Evolutionary conservation across 768 basidiomycete genomes (phyloP).

Genomic region (Imleria badia): DNA sequence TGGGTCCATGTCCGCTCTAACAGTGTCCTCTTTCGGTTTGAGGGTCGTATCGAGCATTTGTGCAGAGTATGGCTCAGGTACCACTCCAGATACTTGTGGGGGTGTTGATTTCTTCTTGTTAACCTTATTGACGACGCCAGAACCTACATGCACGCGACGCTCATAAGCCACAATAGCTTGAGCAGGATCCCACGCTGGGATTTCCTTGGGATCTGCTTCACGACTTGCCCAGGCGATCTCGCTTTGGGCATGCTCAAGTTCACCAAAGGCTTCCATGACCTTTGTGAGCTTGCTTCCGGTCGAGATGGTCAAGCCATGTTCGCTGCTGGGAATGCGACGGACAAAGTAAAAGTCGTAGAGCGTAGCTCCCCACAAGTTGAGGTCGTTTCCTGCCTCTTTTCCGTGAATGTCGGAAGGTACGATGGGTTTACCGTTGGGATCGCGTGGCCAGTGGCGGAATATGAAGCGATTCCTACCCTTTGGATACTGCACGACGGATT

Average conservation of each 20-base stretch:
- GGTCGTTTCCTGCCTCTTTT: slow-evolving; percentile 22
- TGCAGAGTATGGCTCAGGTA: neutral
- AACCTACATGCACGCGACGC: neutral
- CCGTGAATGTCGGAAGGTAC: slow-evolving; percentile 9
- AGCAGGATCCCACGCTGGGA: slow-evolving; percentile 16
- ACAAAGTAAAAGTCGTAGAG: slow-evolving; percentile 30
- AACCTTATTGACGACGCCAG: neutral
- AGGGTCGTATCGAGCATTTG: neutral
- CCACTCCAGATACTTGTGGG: neutral
- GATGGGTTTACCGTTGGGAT: slow-evolving; percentile 23
- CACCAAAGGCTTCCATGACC: slow-evolving; percentile 17
- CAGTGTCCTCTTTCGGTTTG: neutral
- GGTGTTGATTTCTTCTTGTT: neutral
- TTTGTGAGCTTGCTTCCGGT: slow-evolving; percentile 25
- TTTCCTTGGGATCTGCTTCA: slow-evolving; percentile 21
- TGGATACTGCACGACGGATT: neutral
- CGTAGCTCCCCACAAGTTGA: slow-evolving; percentile 28
- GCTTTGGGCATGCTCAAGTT: slow-evolving; percentile 15
- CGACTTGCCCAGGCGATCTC: slow-evolving; percentile 21
- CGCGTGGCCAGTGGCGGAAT: slow-evolving; percentile 28
- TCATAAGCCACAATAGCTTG: slow-evolving; percentile 14
- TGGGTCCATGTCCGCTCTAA: neutral
- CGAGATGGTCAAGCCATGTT: neutral
- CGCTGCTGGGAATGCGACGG: neutral
- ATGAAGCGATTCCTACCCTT: slow-evolving; percentile 10